Evolutionary conservation across 2,329 filamentous ascomycete genomes (phyloP), one percentile per base, ranked within the genome.

Genomic region (Xylogone sp.): DNA sequence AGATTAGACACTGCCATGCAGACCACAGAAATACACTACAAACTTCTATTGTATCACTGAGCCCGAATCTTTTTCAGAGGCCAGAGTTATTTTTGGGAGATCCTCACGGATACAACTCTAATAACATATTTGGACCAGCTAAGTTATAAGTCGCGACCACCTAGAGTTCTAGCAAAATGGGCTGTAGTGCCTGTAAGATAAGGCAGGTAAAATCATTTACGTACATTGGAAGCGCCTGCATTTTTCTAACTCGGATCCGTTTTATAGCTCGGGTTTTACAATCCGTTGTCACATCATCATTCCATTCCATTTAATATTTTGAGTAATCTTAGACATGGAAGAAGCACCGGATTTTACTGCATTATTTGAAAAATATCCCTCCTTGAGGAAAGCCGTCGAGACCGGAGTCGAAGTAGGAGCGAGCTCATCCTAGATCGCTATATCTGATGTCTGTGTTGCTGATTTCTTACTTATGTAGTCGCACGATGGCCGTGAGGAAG

Each of bases 401-500:
- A 46, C 45, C 2, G 45, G 45, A 24, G 29, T 46, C 12, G 49
- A 54, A 50, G 49, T 51, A 42, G 34, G 34, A 39, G n/a, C 34
- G n/a, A 39, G 34, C 34, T 39, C n/a, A 13, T 39, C 13, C 24
- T 27, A 27, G 24, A 10, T 27, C 24, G 5, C 5, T 27, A 27
- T 13, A 39, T 18, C 5, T 39, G n/a, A 39, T 13, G 5, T 22
- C 24, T 34, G 22, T 21, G 27, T 19, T 43, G 16, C 1, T 5
- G 21, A 2, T 10, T 3, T 24, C 3, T 34, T 21, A 21, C 19
- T 20, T 12, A 13, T 22, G 42, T 50, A 76, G 72, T 79, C 76
- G 49, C 79, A 88, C 57, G 86, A 89, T 63, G 86, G 86, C 21
- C 79, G 86, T n/a, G 87, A 92, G 63, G 79, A 84, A 47, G 82